These are phyloP conservation scores for Zopfochytrium polystomum DNA, from an alignment of 371 early-diverging fungal species.

Conservation along the genomic window DNA sequence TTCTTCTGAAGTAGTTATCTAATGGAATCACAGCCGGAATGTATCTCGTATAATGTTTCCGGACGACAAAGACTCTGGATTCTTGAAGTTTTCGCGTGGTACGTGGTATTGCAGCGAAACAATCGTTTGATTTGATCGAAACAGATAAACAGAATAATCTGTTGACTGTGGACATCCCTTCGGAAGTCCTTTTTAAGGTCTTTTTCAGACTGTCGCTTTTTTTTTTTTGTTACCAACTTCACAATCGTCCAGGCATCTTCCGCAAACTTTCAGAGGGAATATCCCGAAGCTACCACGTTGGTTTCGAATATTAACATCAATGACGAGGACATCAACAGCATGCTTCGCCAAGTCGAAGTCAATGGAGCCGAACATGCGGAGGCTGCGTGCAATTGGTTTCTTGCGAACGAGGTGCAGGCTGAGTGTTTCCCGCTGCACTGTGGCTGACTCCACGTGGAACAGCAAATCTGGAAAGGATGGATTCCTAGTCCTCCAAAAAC, in stretches of 20 bases:
- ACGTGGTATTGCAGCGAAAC: not conserved
- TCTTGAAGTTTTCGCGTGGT: slow-evolving; percentile 12
- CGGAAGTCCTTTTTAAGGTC: slow-evolving; percentile 17
- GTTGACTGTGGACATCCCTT: slow-evolving; percentile 20
- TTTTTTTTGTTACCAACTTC: not conserved
- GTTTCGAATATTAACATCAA: slow-evolving; percentile 4
- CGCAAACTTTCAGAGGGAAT: slow-evolving; percentile 9
- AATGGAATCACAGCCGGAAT: slow-evolving; percentile 11
- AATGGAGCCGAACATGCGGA: slow-evolving; percentile 1
- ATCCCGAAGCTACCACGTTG: slow-evolving; percentile 15
- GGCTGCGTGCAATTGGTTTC: slow-evolving; percentile 21
- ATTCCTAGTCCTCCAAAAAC: slow-evolving; percentile 16
- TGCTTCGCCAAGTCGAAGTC: slow-evolving; percentile 7
- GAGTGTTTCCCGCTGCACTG: too few species aligned
- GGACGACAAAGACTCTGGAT: slow-evolving; percentile 13
- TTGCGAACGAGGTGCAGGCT: slow-evolving; percentile 8
- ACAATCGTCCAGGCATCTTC: slow-evolving; percentile 11
- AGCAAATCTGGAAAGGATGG: slow-evolving; percentile 14
- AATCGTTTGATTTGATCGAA: not conserved
- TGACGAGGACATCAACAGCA: slow-evolving; percentile 17
- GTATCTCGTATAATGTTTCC: slow-evolving; percentile 18
- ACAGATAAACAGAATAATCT: slow-evolving; percentile 7
- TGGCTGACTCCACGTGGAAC: not conserved
- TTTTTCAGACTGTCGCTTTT: not conserved
- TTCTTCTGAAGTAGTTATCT: too few species aligned